Base-by-base conservation (phyloP, 768 basidiomycete genomes). In the Sistotremastrum suecicum region DNA sequence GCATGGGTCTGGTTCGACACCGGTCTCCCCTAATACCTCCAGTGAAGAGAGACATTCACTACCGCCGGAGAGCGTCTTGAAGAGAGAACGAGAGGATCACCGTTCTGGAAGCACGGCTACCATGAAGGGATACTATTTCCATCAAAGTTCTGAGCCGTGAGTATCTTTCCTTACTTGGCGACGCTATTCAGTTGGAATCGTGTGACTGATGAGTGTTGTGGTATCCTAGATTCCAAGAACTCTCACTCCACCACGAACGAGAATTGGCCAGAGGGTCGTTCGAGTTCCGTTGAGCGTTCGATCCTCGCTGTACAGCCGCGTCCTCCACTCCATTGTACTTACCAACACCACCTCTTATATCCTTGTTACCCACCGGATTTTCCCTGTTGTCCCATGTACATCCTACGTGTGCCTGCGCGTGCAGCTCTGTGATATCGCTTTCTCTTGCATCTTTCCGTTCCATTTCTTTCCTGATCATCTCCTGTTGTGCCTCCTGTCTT, bases 101-200 rank as follows among this genome's bases (percentile, higher is more conserved):
- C 20, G 20, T 20, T 20, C 20, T 20, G 20, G 20, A 9, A 49
- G 56, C 32, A 68, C 74, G 42, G 85, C 84, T 4, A 78, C 77
- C 30, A 87, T 88, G 83, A 83, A 75, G 51, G 86, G 90, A 35
- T 92, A 87, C 66, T 94, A 92, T 63, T 92, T 86, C 65, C 88
- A 91, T 62, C 81, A 83, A 69, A 84, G 89, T 60, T 90, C 86
- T 46, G 86, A 88, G 57, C 87, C 87, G 87, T 90, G 58, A 66
- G 84, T 76, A n/a, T 5, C 34, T 34, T 39, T 12, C 35, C 44
- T 32, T 29, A 50, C 48, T 42, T 33, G 43, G 28, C 42, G 37
- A 34, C 49, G 34, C 31, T 39, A 48, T 45, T 38, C 44, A 41
- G n/a, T 45, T 47, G 12, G 29, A 10, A 10, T 35, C 35, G 34